Percentiles rank a stretch among this genome's conserved stretches.
These are phyloP conservation scores for Exophiala bonariae DNA, from an alignment of 2,329 filamentous ascomycete species.

Conservation along the genomic window DNA sequence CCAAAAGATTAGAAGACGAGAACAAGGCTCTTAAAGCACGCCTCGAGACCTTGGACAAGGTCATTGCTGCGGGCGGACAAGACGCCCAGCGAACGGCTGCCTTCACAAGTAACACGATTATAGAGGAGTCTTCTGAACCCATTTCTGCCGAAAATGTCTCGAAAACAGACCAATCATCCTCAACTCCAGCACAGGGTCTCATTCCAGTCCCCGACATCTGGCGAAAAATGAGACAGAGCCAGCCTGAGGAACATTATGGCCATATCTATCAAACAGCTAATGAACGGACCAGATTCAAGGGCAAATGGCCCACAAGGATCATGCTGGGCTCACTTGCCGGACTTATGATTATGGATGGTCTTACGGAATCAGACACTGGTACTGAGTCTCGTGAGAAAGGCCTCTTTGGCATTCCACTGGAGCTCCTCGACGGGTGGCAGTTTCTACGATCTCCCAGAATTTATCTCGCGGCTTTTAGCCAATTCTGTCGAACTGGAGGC, in stretches of 20 bases:
- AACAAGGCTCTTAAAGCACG: conserved; percentile 76
- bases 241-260: conserved; percentile 28
- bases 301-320: conserved; percentile 66
- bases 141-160: conserved; percentile 3
- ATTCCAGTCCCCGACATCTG: conserved; percentile 46
- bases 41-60: conserved; percentile 75
- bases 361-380: conserved; percentile 66
- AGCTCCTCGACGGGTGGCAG: conserved; percentile 54
- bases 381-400: conserved; percentile 66
- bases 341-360: conserved; percentile 85
- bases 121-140: conserved; percentile 19
- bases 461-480: conserved; percentile 26
- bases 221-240: conserved; percentile 41
- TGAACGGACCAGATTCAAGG: conserved; percentile 46
- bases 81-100: conserved; percentile 26
- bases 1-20: conserved; percentile 78
- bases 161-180: conserved; percentile 44
- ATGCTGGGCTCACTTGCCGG: conserved; percentile 92
- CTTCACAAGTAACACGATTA: conserved; percentile 28
- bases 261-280: conserved; percentile 37
- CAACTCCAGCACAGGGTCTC: conserved; percentile 41
- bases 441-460: conserved; percentile 28
- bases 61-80: conserved; percentile 47
- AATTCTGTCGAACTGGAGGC: conserved; percentile 27
- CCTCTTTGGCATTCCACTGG: conserved; percentile 64